Conservation (phyloP, 2,329 filamentous ascomycete species). For the Microcyclospora tardicrescens region DNA sequence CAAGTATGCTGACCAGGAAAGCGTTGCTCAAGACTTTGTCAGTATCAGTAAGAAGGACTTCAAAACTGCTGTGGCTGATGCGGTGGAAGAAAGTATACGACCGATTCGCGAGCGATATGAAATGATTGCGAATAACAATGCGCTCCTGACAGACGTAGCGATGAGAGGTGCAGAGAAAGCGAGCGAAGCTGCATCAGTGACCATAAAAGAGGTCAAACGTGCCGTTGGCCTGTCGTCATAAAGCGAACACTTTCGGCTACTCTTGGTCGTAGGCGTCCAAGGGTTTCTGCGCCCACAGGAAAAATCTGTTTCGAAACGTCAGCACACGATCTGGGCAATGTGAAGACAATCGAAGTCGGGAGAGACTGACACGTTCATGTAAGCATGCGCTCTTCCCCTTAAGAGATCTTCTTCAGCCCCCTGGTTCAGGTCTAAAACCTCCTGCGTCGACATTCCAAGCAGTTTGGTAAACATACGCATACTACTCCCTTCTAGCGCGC, state of each 20-base stretch:
- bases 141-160: conserved; percentile 45
- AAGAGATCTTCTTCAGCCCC: conserved; percentile 4
- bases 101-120: conserved; percentile 46
- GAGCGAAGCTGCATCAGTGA: conserved; percentile 43
- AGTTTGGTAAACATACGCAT: conserved; percentile 6
- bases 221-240: conserved; percentile 28
- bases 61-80: conserved; percentile 51
- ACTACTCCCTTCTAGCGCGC: conserved; percentile 4
- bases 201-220: conserved; percentile 33
- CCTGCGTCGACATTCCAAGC: conserved; percentile 4
- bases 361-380: conserved; percentile 5
- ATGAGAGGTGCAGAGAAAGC: conserved; percentile 46
- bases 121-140: conserved; percentile 38
- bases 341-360: too few relatives aligned
- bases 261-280: not conserved
- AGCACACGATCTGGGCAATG: too few relatives aligned
- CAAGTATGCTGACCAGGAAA: conserved; percentile 27
- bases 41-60: conserved; percentile 42
- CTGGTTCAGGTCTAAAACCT: conserved; percentile 1
- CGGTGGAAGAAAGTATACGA: conserved; percentile 40
- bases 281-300: conserved; percentile 7
- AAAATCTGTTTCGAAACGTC: not conserved
- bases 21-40: conserved; percentile 35
- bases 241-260: not conserved
- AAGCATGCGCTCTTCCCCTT: conserved; percentile 4